A percentile compares a stretch with the other conserved stretches of the same genome.
Evolutionary conservation across 352 stramenopile species (phyloP).

Genomic region (Phytopythium mirpurense): DNA sequence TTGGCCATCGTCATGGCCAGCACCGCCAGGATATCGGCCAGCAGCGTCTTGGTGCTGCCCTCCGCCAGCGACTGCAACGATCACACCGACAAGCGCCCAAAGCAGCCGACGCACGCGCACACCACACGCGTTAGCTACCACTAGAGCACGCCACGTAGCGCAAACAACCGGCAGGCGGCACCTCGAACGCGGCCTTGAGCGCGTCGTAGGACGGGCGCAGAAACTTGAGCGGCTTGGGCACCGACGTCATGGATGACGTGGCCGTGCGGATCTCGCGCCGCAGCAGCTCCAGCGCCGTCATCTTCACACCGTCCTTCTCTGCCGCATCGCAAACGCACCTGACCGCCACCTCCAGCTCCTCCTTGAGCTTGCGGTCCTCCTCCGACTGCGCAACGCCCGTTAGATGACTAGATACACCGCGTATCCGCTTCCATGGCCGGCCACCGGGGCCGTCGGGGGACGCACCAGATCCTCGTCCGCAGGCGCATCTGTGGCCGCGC

Average conservation of each 20-base stretch:
- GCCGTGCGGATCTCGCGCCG: constrained; percentile 95
- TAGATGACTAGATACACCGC: no score
- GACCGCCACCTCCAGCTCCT: constrained; percentile 90
- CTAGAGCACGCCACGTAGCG: no score
- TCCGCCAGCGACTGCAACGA: constrained; percentile 21
- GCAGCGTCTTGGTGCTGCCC: constrained; percentile 69
- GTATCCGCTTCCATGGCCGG: no score
- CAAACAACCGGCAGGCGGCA: no score
- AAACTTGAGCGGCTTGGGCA: constrained; percentile 99
- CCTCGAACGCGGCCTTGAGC: constrained; percentile 86
- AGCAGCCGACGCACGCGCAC: no score
- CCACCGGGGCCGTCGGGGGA: no score
- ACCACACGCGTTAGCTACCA: constrained; percentile 1
- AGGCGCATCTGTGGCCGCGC: constrained; percentile 21
- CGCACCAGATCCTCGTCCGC: constrained; percentile 68
- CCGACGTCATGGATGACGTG: constrained; percentile 98
- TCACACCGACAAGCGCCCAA: no score
- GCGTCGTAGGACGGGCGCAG: constrained; percentile 93
- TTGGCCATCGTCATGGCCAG: constrained; percentile 99
- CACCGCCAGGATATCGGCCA: constrained; percentile 89
- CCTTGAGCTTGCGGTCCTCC: constrained; percentile 92
- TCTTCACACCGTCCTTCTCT: constrained; percentile 65
- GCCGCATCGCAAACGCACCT: constrained; percentile 58
- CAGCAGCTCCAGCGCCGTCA: constrained; percentile 94
- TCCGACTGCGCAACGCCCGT: constrained; percentile 46